A percentile compares a stretch with the other conserved stretches of the same genome.
phyloP scores from a whole-genome alignment of 2,329 filamentous ascomycete species.

The Ascochyta pisi region DNA sequence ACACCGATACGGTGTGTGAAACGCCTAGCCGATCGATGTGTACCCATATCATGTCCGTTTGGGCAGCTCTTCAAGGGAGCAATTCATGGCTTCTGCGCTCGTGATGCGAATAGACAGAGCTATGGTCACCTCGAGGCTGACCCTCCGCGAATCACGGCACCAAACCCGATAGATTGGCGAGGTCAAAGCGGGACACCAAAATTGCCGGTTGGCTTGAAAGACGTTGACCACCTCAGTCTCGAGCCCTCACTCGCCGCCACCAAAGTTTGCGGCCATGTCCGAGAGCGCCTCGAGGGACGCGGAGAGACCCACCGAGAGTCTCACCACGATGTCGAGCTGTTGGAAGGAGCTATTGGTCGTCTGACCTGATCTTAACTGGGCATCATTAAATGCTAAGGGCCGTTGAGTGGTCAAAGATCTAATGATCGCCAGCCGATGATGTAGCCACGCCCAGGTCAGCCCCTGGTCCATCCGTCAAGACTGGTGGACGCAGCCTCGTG shows the following conservation, averaged over 20 bases:
- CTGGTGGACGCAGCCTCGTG: slow-evolving; percentile 7
- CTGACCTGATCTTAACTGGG: slow-evolving; percentile 9
- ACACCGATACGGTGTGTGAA: slow-evolving; percentile 24
- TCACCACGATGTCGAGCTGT: slow-evolving; percentile 5
- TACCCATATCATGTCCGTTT: slow-evolving; percentile 18
- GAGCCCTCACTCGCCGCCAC: slow-evolving; percentile 23
- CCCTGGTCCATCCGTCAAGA: slow-evolving; percentile 1
- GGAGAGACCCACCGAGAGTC: slow-evolving; percentile 9
- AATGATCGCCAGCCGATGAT: slow-evolving; percentile 16
- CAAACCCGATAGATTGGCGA: slow-evolving; percentile 25
- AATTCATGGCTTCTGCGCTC: slow-evolving; percentile 19
- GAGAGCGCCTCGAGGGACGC: slow-evolving; percentile 8
- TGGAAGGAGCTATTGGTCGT: slow-evolving; percentile 8
- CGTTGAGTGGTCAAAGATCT: not conserved
- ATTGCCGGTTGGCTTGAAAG: slow-evolving; percentile 19
- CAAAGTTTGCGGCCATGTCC: slow-evolving; percentile 24
- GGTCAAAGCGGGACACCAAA: slow-evolving; percentile 26
- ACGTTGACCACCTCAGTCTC: slow-evolving; percentile 19
- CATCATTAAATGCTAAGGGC: not conserved
- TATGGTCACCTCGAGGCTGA: slow-evolving; percentile 30
- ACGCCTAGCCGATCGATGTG: slow-evolving; percentile 22
- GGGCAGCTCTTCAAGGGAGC: slow-evolving; percentile 18
- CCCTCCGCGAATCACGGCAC: slow-evolving; percentile 25
- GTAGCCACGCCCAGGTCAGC: slow-evolving; percentile 4
- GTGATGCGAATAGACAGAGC: slow-evolving; percentile 26